These are phyloP conservation scores for Lachnellula arida DNA, from an alignment of 2,329 filamentous ascomycete species.

Conservation along the genomic window DNA sequence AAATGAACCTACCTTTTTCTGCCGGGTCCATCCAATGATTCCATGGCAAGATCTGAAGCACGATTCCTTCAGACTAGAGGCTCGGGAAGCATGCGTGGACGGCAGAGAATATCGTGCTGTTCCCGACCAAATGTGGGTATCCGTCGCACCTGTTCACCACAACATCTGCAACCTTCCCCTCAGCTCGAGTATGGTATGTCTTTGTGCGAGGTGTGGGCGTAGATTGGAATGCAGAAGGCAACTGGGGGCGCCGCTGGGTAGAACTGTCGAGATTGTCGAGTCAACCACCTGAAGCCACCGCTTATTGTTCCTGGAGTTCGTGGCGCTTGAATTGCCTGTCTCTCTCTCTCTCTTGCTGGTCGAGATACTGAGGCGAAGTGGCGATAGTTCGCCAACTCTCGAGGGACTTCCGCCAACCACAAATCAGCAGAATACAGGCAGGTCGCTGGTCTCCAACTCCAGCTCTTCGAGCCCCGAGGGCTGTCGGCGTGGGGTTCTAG, in stretches of 20 bases:
- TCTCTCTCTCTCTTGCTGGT: neutral
- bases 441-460: neutral
- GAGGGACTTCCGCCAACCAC: conserved; percentile 6
- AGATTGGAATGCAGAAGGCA: conserved; percentile 11
- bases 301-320: neutral
- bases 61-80: conserved; percentile 17
- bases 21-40: conserved; percentile 35
- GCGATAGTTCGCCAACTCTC: conserved; percentile 6
- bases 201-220: conserved; percentile 14
- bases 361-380: conserved; percentile 4
- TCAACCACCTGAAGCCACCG: conserved; percentile 3
- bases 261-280: conserved; percentile 10
- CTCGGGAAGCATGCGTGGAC: conserved; percentile 30
- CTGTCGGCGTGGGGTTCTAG: neutral
- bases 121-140: conserved; percentile 31
- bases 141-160: conserved; percentile 30
- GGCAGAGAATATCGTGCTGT: conserved; percentile 31
- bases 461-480: conserved; percentile 1
- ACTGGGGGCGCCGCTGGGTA: neutral
- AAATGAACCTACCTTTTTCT: conserved; percentile 40
- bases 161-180: conserved; percentile 27
- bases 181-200: conserved; percentile 23
- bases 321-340: neutral
- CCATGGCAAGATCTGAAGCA: conserved; percentile 33
- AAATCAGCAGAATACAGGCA: neutral